Percentiles rank a stretch among this genome's conserved stretches.
These are phyloP conservation scores for Lasiosphaeriaceae sp. DNA, from an alignment of 495 filamentous ascomycete species.

Conservation along the genomic window DNA sequence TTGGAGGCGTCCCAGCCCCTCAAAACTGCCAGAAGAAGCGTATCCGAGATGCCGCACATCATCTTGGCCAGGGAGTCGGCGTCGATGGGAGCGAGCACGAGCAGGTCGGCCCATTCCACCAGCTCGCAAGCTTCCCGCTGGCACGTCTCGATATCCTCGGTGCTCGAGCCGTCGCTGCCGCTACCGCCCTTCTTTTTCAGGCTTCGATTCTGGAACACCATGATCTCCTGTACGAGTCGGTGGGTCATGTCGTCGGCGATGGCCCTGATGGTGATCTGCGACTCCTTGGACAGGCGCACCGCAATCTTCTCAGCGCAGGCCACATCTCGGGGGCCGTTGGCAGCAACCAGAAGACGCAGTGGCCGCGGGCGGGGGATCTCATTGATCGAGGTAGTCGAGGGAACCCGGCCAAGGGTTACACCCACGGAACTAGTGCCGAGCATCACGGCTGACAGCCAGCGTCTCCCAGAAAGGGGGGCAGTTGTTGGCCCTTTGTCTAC, in stretches of 20 bases:
- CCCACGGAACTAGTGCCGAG: slow-evolving; percentile 1
- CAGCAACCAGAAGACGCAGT: slow-evolving; percentile 48
- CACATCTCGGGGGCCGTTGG: slow-evolving; percentile 49
- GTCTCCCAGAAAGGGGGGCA: background rate
- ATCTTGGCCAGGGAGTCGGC: slow-evolving; percentile 77
- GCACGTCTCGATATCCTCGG: slow-evolving; percentile 40
- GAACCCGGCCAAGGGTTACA: slow-evolving; percentile 8
- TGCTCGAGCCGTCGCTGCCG: slow-evolving; percentile 22
- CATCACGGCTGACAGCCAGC: background rate
- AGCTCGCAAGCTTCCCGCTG: slow-evolving; percentile 61
- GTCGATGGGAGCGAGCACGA: slow-evolving; percentile 79
- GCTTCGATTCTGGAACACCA: slow-evolving; percentile 43
- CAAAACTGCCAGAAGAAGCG: slow-evolving; percentile 66
- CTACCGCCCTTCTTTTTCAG: slow-evolving; percentile 24
- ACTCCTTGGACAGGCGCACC: slow-evolving; percentile 51
- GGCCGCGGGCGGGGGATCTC: slow-evolving; percentile 40
- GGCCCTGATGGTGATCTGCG: slow-evolving; percentile 50
- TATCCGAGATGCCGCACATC: slow-evolving; percentile 74
- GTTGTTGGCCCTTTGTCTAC: too few species aligned
- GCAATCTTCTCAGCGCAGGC: slow-evolving; percentile 51
- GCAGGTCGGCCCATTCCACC: slow-evolving; percentile 82
- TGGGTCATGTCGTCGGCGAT: slow-evolving; percentile 51
- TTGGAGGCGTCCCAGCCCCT: slow-evolving; percentile 81
- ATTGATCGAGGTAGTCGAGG: slow-evolving; percentile 34
- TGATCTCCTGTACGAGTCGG: slow-evolving; percentile 48